Evolutionary conservation across 495 filamentous ascomycete species (phyloP).

Genomic region (Melanomma pulvis-pyrius): DNA sequence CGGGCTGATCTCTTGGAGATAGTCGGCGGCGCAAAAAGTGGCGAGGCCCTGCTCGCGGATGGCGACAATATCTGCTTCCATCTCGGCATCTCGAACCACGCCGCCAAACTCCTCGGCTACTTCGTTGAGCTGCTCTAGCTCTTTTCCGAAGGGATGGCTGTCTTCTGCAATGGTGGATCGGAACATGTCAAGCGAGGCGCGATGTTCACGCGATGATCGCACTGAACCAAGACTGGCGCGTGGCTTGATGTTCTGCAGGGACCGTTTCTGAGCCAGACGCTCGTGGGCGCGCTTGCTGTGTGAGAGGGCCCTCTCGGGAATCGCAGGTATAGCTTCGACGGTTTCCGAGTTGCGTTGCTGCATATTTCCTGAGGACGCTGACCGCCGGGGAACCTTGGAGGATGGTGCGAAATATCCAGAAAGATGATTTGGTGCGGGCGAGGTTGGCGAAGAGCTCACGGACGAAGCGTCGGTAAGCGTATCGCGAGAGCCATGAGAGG

Average conservation of each 20-base stretch:
- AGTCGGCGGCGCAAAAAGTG: conserved; percentile 80
- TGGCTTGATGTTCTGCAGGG: conserved; percentile 54
- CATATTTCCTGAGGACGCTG: conserved; percentile 47
- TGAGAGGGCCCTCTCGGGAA: conserved; percentile 76
- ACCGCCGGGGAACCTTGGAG: conserved; percentile 50
- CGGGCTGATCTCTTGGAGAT: conserved; percentile 76
- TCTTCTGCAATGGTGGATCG: conserved; percentile 40
- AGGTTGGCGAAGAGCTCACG: conserved; percentile 58
- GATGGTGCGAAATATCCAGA: conserved; percentile 69
- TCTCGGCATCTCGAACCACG: conserved; percentile 49
- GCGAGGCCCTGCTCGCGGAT: conserved; percentile 69
- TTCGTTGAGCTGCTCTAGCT: conserved; percentile 74
- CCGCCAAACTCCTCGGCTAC: conserved; percentile 84
- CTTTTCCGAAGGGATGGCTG: conserved; percentile 65
- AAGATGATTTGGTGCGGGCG: conserved; percentile 74
- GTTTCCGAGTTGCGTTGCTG: conserved; percentile 51
- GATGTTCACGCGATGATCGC: conserved; percentile 57
- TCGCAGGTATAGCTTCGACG: conserved; percentile 39
- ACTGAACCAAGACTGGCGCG: conserved; percentile 49
- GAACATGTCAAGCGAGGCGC: conserved; percentile 53
- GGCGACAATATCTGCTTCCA: conserved; percentile 56
- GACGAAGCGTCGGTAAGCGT: conserved; percentile 77
- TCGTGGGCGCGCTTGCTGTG: conserved; percentile 82
- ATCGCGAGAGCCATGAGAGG: conserved; percentile 55
- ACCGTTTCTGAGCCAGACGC: conserved; percentile 68